These are phyloP conservation scores for Ogataea chonburiensis DNA, from an alignment of 805 yeast genomes.

Conservation along the genomic window DNA sequence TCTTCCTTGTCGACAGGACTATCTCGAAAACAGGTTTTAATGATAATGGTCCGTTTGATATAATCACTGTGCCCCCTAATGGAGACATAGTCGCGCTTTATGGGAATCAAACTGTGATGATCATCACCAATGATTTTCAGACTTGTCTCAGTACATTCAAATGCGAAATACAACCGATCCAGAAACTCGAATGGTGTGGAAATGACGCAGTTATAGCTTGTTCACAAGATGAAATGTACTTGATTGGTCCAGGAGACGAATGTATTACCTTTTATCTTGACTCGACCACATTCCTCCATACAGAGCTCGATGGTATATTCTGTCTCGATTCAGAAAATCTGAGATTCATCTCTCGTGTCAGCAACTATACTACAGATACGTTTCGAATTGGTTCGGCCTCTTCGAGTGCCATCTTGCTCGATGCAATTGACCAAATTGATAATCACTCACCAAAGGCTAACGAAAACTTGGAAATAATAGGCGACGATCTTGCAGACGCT, in stretches of 20 bases:
- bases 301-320: conserved; percentile 70
- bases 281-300: conserved; percentile 41
- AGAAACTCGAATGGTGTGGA: conserved; percentile 78
- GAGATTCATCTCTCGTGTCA: conserved; percentile 65
- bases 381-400: conserved; percentile 82
- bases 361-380: conserved; percentile 52
- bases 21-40: conserved; percentile 11
- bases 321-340: conserved; percentile 57
- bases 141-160: conserved; percentile 44
- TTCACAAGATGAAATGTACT: conserved; percentile 56
- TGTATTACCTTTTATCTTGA: conserved; percentile 52
- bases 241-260: conserved; percentile 71
- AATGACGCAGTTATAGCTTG: conserved; percentile 72
- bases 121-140: conserved; percentile 48
- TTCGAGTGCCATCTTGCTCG: conserved; percentile 78
- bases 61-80: conserved; percentile 44
- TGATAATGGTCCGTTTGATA: conserved; percentile 18
- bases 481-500: conserved; percentile 52
- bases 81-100: conserved; percentile 54
- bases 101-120: conserved; percentile 43
- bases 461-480: conserved; percentile 62
- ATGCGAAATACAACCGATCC: conserved; percentile 36
- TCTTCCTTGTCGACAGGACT: conserved; percentile 9
- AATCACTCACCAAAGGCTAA: conserved; percentile 77
- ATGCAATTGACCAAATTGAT: conserved; percentile 67